These are phyloP conservation scores for Penicillium angulare DNA, from an alignment of 495 filamentous ascomycete species.

Conservation along the genomic window DNA sequence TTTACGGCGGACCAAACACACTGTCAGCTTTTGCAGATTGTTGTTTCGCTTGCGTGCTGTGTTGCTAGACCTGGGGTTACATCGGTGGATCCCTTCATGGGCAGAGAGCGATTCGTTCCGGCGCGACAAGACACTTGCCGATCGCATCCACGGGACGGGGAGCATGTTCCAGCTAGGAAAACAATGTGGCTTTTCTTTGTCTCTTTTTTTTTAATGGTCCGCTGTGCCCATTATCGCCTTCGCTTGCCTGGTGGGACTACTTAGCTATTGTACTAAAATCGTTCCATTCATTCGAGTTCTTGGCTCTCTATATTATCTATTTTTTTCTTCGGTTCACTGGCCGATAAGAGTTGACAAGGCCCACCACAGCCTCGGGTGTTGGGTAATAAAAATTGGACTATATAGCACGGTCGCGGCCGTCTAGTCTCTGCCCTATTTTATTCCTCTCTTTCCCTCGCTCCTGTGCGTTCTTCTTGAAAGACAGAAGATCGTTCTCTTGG, in stretches of 20 bases:
- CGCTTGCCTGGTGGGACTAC: constrained; percentile 8
- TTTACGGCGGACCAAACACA: no score
- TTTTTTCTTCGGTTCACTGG: constrained; percentile 18
- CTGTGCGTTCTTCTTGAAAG: constrained; percentile 3
- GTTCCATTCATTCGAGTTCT: constrained; percentile 6
- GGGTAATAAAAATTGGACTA: constrained; percentile 19
- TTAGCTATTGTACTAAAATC: constrained; percentile 3
- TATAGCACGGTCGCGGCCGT: constrained; percentile 17
- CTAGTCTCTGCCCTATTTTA: neutral
- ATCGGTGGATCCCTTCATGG: constrained; percentile 19
- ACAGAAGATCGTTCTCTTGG: constrained; percentile 7
- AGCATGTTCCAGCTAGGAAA: neutral
- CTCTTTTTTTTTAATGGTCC: neutral
- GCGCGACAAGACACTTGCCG: constrained; percentile 9
- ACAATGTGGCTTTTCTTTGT: constrained; percentile 9
- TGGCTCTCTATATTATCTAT: constrained; percentile 6
- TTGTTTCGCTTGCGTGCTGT: constrained; percentile 13
- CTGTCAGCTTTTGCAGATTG: no score
- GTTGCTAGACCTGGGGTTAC: constrained; percentile 31
- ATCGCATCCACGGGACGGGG: constrained; percentile 23
- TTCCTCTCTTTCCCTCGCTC: constrained; percentile 3
- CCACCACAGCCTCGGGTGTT: constrained; percentile 20
- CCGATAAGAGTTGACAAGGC: constrained; percentile 18
- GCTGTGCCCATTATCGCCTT: neutral
- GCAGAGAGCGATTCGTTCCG: neutral